Conservation (phyloP, 2,329 filamentous ascomycete species). For the Lecanicillium sp. region DNA sequence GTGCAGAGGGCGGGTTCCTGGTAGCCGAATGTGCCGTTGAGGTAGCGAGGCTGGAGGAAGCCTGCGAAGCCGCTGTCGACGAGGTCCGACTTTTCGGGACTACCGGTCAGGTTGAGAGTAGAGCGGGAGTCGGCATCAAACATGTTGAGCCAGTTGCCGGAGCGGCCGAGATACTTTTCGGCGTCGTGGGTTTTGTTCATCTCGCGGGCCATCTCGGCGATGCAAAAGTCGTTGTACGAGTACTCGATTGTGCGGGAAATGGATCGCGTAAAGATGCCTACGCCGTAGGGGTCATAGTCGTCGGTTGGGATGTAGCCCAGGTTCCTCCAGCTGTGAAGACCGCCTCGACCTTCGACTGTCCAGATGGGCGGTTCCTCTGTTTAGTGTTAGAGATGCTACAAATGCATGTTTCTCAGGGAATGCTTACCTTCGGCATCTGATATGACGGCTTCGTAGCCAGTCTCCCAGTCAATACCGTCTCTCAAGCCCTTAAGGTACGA, state of each 20-base stretch:
- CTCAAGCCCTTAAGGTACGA: constrained; percentile 63
- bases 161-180: constrained; percentile 51
- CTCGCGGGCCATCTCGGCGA: constrained; percentile 51
- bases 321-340: constrained; percentile 61
- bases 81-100: constrained; percentile 19
- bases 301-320: constrained; percentile 65
- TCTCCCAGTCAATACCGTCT: constrained; percentile 57
- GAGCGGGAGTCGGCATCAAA: constrained; percentile 34
- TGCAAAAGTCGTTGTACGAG: constrained; percentile 70
- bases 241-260: constrained; percentile 72
- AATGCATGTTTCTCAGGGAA: constrained; percentile 46
- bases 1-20: constrained; percentile 46
- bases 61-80: constrained; percentile 48
- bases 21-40: constrained; percentile 58
- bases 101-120: constrained; percentile 28
- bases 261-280: constrained; percentile 58
- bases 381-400: constrained; percentile 13
- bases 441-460: constrained; percentile 63
- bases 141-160: constrained; percentile 62
- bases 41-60: constrained; percentile 60
- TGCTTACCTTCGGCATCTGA: constrained; percentile 57
- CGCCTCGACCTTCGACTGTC: constrained; percentile 63
- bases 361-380: constrained; percentile 47
- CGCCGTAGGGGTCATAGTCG: constrained; percentile 55
- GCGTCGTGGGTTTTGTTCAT: constrained; percentile 45